Percentiles rank a stretch among this genome's conserved stretches.
Conservation (phyloP, 257 asterid genomes). For the Ophiorrhiza pumila region DNA sequence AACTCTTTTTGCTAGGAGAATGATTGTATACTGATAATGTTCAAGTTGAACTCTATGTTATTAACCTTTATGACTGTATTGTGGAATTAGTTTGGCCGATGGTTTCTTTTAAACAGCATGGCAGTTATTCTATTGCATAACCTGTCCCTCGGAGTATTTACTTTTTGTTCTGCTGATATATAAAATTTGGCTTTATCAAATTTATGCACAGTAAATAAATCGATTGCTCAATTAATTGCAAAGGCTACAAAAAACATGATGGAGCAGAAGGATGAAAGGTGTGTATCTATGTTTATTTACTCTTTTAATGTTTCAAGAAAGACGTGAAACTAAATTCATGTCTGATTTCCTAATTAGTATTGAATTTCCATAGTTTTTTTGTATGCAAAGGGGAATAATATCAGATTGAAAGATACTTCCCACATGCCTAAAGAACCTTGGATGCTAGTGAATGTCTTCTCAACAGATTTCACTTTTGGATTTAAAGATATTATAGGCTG, state of each 20-base stretch:
- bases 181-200: background rate
- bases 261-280: conserved; percentile 99
- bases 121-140: background rate
- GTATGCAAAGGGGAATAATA: background rate
- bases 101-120: too few species aligned
- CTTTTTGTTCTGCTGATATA: background rate
- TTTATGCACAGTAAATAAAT: conserved; percentile 70
- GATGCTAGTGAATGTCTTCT: background rate
- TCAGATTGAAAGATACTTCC: background rate
- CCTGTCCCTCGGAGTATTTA: background rate
- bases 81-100: too few species aligned
- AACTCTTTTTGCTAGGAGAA: background rate
- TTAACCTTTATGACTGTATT: too few species aligned
- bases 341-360: background rate
- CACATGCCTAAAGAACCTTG: background rate
- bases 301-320: background rate
- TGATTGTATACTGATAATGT: background rate
- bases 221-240: conserved; percentile 94
- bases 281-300: conserved; percentile 1
- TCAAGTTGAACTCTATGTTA: background rate
- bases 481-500: background rate
- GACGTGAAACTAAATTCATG: background rate
- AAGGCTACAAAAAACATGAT: conserved; percentile 82
- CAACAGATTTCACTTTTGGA: background rate
- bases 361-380: background rate